Evolutionary conservation across 2,329 filamentous ascomycete genomes (phyloP).

Genomic region (Xylariaceae sp.): DNA sequence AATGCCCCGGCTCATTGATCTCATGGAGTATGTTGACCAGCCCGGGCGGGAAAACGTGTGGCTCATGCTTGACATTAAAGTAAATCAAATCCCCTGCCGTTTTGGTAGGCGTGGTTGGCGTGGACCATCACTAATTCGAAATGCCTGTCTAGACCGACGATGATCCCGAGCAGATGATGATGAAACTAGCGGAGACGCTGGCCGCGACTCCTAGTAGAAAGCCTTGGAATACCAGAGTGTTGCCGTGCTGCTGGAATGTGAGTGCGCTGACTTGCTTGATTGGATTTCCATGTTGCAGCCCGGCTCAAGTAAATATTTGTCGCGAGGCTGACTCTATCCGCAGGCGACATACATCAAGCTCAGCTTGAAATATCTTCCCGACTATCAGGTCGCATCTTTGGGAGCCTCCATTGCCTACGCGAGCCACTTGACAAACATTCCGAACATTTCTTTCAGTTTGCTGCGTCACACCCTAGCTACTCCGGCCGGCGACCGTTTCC

Average conservation of each 20-base stretch:
- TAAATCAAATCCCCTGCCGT: slow-evolving; percentile 32
- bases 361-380: slow-evolving; percentile 55
- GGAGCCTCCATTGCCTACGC: slow-evolving; percentile 63
- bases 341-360: slow-evolving; percentile 63
- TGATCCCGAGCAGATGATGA: slow-evolving; percentile 63
- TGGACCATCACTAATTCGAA: background rate
- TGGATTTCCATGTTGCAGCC: no score
- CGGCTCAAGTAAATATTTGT: no score
- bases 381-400: slow-evolving; percentile 61
- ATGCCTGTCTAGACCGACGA: slow-evolving; percentile 55
- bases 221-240: slow-evolving; percentile 67
- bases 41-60: slow-evolving; percentile 64
- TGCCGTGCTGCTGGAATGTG: slow-evolving; percentile 80
- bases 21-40: slow-evolving; percentile 64
- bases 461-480: slow-evolving; percentile 62
- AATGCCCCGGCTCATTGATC: slow-evolving; percentile 69
- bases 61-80: slow-evolving; percentile 86
- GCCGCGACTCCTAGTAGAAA: slow-evolving; percentile 41
- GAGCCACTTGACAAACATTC: slow-evolving; percentile 58
- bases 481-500: slow-evolving; percentile 60
- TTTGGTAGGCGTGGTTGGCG: background rate
- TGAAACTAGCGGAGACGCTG: slow-evolving; percentile 60
- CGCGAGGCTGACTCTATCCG: background rate
- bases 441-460: slow-evolving; percentile 73
- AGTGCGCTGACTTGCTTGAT: slow-evolving; percentile 12